phyloP scores from a whole-genome alignment of 1,139 yeast species.

The Meyerozyma carpophila region DNA sequence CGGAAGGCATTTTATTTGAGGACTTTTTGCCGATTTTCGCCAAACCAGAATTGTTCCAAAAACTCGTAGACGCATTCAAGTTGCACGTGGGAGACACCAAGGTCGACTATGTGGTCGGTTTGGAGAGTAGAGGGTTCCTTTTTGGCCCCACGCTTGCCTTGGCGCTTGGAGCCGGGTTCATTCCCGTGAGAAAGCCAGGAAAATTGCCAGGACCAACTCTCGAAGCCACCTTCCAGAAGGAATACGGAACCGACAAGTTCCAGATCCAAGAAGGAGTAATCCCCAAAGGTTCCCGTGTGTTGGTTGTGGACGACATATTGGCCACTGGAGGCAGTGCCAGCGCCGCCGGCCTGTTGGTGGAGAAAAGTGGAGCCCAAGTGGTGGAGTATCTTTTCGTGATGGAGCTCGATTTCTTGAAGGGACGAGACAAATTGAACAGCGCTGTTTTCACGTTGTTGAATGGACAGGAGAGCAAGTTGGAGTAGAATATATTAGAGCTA shows the following conservation, averaged over 20 bases:
- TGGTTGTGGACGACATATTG: conserved; percentile 90
- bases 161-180: conserved; percentile 82
- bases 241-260: conserved; percentile 85
- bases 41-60: conserved; percentile 73
- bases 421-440: conserved; percentile 80
- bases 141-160: conserved; percentile 95
- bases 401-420: conserved; percentile 93
- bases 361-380: conserved; percentile 58
- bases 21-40: conserved; percentile 93
- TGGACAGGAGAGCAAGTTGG: conserved; percentile 62
- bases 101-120: conserved; percentile 86
- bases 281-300: conserved; percentile 72
- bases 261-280: conserved; percentile 85
- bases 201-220: conserved; percentile 85
- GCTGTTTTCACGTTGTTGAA: conserved; percentile 83
- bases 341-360: conserved; percentile 87
- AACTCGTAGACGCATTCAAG: conserved; percentile 76
- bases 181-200: conserved; percentile 93
- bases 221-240: conserved; percentile 76
- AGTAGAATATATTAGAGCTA: background rate
- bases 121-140: conserved; percentile 94
- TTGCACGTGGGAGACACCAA: conserved; percentile 62
- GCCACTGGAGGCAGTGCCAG: conserved; percentile 97
- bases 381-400: conserved; percentile 80
- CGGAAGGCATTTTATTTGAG: conserved; percentile 89